Evolutionary conservation across 768 basidiomycete genomes (phyloP).

Genomic region (Kockovaella imperatae): DNA sequence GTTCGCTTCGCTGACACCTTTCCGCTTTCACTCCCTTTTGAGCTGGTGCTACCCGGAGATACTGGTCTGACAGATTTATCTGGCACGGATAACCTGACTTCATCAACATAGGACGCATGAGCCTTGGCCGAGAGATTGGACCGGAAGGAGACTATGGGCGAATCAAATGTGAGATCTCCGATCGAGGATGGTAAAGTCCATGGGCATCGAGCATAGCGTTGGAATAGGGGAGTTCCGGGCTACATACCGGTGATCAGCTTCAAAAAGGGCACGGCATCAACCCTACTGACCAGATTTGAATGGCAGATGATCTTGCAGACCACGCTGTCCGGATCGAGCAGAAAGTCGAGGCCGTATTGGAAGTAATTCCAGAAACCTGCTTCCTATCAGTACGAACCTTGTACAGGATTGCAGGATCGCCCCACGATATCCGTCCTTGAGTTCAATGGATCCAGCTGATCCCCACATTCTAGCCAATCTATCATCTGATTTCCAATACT

Average conservation of each 20-base stretch:
- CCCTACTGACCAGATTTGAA: slow-evolving; percentile 65
- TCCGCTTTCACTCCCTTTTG: too few species aligned
- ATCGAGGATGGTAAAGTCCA: slow-evolving; percentile 59
- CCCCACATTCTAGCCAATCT: slow-evolving; percentile 38
- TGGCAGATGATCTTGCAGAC: slow-evolving; percentile 82
- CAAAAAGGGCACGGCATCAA: neutral
- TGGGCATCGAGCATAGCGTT: slow-evolving; percentile 81
- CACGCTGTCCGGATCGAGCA: slow-evolving; percentile 56
- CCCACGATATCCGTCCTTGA: neutral
- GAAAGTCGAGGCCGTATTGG: slow-evolving; percentile 79
- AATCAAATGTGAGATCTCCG: slow-evolving; percentile 7
- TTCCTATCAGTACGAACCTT: too few species aligned
- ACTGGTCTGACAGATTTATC: slow-evolving; percentile 56
- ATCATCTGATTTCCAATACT: slow-evolving; percentile 78
- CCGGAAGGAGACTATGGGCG: slow-evolving; percentile 16
- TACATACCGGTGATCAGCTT: slow-evolving; percentile 36
- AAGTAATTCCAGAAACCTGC: slow-evolving; percentile 62
- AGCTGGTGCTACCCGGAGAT: neutral
- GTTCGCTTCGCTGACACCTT: slow-evolving; percentile 19
- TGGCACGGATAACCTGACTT: slow-evolving; percentile 11
- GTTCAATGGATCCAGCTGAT: too few species aligned
- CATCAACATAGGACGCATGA: slow-evolving; percentile 3
- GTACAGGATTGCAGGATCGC: too few species aligned
- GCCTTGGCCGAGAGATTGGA: slow-evolving; percentile 5
- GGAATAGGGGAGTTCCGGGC: slow-evolving; percentile 84